Evolutionary conservation across 441 rosid genomes (phyloP).

Genomic region (Erysimum cheiri): DNA sequence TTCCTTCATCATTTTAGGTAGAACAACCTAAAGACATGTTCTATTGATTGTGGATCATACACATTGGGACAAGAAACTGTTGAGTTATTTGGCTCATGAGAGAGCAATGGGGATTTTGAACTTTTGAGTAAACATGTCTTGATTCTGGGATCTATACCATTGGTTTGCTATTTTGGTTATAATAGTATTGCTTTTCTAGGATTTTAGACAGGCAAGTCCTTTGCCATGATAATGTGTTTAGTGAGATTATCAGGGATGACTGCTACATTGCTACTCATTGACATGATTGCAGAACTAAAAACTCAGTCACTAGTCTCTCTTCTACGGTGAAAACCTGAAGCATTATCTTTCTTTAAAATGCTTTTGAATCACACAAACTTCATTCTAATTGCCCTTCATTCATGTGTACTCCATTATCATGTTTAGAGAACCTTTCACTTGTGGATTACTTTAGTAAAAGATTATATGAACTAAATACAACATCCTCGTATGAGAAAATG

Average conservation of each 20-base stretch:
- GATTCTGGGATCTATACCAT: constrained; percentile 5
- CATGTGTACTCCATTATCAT: neutral
- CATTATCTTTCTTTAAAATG: neutral
- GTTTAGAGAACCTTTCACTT: neutral
- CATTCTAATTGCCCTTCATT: neutral
- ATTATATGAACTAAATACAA: neutral
- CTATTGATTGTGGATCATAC: constrained; percentile 8
- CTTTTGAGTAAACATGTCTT: constrained; percentile 3
- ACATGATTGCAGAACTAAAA: neutral
- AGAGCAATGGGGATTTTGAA: neutral
- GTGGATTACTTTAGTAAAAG: neutral
- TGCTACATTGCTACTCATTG: constrained; percentile 15
- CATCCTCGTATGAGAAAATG: neutral
- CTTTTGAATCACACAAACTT: constrained; percentile 15
- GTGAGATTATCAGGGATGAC: constrained; percentile 10
- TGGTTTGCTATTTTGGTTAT: neutral
- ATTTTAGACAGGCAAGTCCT: neutral
- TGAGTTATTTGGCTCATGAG: neutral
- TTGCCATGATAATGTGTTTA: neutral
- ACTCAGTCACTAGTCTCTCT: neutral
- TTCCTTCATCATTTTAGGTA: neutral
- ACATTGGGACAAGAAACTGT: constrained; percentile 16
- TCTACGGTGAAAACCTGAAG: neutral
- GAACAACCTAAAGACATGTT: neutral
- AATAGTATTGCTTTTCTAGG: neutral